These are phyloP conservation scores for Lophium mytilinum DNA, from an alignment of 495 filamentous ascomycete species.

Conservation along the genomic window DNA sequence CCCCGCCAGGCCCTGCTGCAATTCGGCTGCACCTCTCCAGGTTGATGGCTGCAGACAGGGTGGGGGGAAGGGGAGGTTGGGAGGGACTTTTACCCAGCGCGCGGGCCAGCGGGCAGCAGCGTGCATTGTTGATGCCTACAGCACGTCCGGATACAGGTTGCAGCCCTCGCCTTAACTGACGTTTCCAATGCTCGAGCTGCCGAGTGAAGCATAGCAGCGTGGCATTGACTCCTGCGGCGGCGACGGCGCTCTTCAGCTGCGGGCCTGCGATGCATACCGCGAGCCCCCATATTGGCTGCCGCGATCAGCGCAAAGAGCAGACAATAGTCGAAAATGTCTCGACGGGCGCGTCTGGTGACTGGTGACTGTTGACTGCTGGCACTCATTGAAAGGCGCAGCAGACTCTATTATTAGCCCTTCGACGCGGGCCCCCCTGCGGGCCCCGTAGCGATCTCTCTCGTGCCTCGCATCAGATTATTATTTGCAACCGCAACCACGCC, in stretches of 20 bases:
- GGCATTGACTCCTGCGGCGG: too few relatives aligned
- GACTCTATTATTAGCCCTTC: conserved; percentile 19
- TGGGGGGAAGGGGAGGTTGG: background rate
- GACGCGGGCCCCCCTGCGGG: background rate
- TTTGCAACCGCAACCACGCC: background rate
- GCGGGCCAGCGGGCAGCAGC: background rate
- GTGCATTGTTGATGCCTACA: too few relatives aligned
- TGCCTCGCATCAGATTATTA: conserved; percentile 10
- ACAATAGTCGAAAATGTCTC: background rate
- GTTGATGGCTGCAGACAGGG: background rate
- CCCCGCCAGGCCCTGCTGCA: background rate
- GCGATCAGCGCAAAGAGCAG: background rate
- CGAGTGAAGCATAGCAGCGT: too few relatives aligned
- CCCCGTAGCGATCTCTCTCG: conserved; percentile 17
- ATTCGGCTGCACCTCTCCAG: background rate
- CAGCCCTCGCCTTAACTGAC: too few relatives aligned
- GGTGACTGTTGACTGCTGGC: background rate
- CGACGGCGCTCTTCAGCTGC: background rate
- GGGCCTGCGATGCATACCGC: background rate
- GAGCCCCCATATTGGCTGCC: background rate
- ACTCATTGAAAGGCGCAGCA: background rate
- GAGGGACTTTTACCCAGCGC: conserved; percentile 11
- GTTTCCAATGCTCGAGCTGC: too few relatives aligned
- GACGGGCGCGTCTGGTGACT: background rate
- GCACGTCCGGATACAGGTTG: too few relatives aligned